Evolutionary conservation across 768 basidiomycete species (phyloP).

Genomic region (Gymnopilus junonius): DNA sequence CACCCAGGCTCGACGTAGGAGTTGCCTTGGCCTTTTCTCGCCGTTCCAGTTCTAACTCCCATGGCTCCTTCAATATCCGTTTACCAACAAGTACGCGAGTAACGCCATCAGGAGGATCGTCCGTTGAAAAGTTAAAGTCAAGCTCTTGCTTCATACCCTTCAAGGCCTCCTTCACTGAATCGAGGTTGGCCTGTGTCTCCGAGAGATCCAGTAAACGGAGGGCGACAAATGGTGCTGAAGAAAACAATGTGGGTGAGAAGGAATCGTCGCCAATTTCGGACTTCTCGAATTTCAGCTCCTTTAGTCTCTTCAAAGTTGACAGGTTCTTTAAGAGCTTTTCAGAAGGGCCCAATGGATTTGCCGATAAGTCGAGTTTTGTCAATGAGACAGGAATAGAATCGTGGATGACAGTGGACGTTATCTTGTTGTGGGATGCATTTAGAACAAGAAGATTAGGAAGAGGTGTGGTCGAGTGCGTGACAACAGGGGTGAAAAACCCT

Average conservation of each 20-base stretch:
- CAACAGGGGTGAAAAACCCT: constrained; percentile 66
- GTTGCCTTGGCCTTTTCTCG: constrained; percentile 45
- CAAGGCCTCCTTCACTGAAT: constrained; percentile 50
- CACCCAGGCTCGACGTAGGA: constrained; percentile 18
- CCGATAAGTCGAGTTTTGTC: constrained; percentile 64
- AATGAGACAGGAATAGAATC: constrained; percentile 54
- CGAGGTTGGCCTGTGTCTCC: constrained; percentile 60
- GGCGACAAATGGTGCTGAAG: constrained; percentile 48
- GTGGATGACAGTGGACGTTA: constrained; percentile 61
- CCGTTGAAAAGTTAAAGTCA: constrained; percentile 56
- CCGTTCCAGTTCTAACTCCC: constrained; percentile 79
- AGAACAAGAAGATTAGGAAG: constrained; percentile 69
- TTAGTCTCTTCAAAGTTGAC: constrained; percentile 52
- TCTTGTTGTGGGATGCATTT: constrained; percentile 69
- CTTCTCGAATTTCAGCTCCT: constrained; percentile 58
- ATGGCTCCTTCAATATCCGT: constrained; percentile 69
- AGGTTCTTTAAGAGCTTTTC: constrained; percentile 51
- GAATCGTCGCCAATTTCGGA: constrained; percentile 66
- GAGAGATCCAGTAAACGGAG: constrained; percentile 67
- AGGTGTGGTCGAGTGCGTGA: constrained; percentile 65
- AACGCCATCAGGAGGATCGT: constrained; percentile 56
- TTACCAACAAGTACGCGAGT: constrained; percentile 70
- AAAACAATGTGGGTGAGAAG: constrained; percentile 48
- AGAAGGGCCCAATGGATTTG: constrained; percentile 62
- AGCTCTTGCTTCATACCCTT: constrained; percentile 52